Base-by-base conservation (phyloP, 768 basidiomycete species). In the Hericium rajendrae region DNA sequence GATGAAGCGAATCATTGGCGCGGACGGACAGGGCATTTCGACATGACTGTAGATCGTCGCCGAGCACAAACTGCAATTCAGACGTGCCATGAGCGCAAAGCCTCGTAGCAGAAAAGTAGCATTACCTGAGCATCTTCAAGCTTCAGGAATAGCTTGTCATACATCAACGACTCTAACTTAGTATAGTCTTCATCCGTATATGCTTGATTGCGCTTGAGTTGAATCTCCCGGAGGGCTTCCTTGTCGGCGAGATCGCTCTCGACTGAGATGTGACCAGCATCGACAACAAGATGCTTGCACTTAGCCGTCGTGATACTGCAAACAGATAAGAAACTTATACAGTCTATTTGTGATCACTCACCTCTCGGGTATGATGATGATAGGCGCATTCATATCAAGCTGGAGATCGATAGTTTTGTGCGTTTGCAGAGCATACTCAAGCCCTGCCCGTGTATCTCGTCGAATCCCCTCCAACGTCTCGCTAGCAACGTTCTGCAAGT, bases 341-440 rank as follows among this genome's bases (percentile, higher is more conserved):
- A 48, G 18, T 8, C n/a, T 1, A 50, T n/a, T 28, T n/a, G 1
- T 2, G n/a, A 9, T 50, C 12, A 60, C 68, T 58, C 67, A 94
- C 92, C 91, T 85, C 73, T 98, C 95, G 1, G 97, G 97, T 54
- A 98, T 81, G 64, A 99, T 92, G 67, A 99, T 97, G 63, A 99
- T 83, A 5, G 97, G 97, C 0, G 97, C 93, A 65, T 95, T 91
- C 78, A 99, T 80, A 66, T 99, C 94, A 73, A 99, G 82, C 62
- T 91, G 89, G n/a, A 99, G 76, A 68, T 98, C 94, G 48, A 98
- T 76, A 1, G 97, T 98, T 76, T 93, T 95, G 76, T 97, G 94
- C 15, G 83, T 85, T 69, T 94, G 86, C 51, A 99, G 72, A 0
- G 95, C 95, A 71, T 88, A 88, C 73, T 98, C 95, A 54, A 99